phyloP scores from a whole-genome alignment of 2,329 filamentous ascomycete species.

The Colletotrichum sp. region DNA sequence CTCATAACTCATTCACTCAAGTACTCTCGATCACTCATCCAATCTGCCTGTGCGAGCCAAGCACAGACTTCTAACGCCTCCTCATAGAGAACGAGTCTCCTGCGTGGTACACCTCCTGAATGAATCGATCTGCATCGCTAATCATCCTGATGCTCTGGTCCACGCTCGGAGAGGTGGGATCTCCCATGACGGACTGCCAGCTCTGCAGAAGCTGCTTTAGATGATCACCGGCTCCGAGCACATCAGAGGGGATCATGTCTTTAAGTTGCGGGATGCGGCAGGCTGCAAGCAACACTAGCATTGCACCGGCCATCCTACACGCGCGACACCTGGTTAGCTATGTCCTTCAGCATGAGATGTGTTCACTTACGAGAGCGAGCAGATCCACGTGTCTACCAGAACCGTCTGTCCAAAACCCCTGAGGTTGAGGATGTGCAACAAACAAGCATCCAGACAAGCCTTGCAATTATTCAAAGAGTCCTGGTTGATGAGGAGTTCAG shows the following conservation, averaged over 20 bases:
- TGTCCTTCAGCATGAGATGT: fast-evolving
- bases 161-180: constrained; percentile 48
- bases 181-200: constrained; percentile 47
- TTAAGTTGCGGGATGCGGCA: constrained; percentile 43
- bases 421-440: constrained; percentile 54
- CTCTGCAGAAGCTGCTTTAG: constrained; percentile 41
- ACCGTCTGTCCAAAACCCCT: constrained; percentile 54
- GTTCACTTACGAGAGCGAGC: constrained; percentile 52
- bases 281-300: constrained; percentile 53
- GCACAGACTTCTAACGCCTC: background rate
- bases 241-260: constrained; percentile 41
- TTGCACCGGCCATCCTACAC: constrained; percentile 51
- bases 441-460: constrained; percentile 51
- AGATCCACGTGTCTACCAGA: constrained; percentile 60
- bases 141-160: constrained; percentile 52
- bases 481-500: constrained; percentile 28
- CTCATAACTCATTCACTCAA: background rate
- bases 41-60: background rate
- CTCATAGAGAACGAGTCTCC: constrained; percentile 13
- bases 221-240: constrained; percentile 44
- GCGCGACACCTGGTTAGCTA: background rate
- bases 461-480: constrained; percentile 47
- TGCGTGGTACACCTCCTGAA: constrained; percentile 36
- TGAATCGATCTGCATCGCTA: constrained; percentile 46
- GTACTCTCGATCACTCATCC: background rate